Evolutionary conservation across 2,329 filamentous ascomycete species (phyloP).

Genomic region (Xylaria sp.): DNA sequence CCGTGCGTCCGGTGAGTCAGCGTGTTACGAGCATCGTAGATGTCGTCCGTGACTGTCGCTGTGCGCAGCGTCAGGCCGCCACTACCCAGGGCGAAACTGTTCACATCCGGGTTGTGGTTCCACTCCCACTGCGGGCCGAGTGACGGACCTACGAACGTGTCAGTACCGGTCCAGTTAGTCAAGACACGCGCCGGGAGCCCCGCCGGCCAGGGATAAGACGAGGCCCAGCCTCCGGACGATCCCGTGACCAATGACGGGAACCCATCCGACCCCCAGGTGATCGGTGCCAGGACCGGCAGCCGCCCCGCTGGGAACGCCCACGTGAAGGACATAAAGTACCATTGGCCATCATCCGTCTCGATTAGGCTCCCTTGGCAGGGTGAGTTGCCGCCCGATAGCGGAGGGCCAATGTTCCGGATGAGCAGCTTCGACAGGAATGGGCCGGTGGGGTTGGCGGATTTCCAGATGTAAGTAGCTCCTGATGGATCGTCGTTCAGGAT

Average conservation of each 20-base stretch:
- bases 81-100: slow-evolving; percentile 55
- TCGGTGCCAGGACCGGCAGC: slow-evolving; percentile 66
- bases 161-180: slow-evolving; percentile 52
- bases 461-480: slow-evolving; percentile 60
- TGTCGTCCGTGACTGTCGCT: slow-evolving; percentile 63
- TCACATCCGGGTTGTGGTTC: slow-evolving; percentile 69
- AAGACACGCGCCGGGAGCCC: slow-evolving; percentile 46
- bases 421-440: slow-evolving; percentile 62
- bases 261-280: slow-evolving; percentile 63
- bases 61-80: slow-evolving; percentile 60
- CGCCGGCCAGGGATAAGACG: slow-evolving; percentile 54
- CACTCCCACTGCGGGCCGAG: slow-evolving; percentile 66
- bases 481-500: slow-evolving; percentile 62
- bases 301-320: slow-evolving; percentile 67
- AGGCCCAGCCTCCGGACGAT: slow-evolving; percentile 60
- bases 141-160: slow-evolving; percentile 56
- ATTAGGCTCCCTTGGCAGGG: slow-evolving; percentile 68
- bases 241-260: slow-evolving; percentile 58
- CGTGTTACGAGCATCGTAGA: slow-evolving; percentile 60
- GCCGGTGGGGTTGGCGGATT: slow-evolving; percentile 61
- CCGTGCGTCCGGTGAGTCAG: slow-evolving; percentile 60
- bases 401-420: slow-evolving; percentile 56
- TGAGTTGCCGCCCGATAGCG: slow-evolving; percentile 57
- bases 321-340: slow-evolving; percentile 70
- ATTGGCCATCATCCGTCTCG: slow-evolving; percentile 61